Evolutionary conservation across 2,329 filamentous ascomycete genomes (phyloP), one percentile per base, ranked within the genome.

Genomic region (Aspergillus pseudoglaucus): DNA sequence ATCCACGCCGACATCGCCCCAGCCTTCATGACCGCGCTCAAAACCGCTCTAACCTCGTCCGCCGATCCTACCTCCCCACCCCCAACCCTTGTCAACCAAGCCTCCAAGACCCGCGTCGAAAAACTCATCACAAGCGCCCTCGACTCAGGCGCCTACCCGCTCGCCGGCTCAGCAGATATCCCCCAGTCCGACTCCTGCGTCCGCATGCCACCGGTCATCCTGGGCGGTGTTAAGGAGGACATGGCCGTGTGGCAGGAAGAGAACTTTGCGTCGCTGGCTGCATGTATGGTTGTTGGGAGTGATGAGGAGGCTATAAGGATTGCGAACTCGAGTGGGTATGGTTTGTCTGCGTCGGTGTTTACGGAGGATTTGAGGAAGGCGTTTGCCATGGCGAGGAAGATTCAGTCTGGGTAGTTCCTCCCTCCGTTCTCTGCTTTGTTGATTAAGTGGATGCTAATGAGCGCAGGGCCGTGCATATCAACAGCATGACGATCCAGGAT

Each of bases 311-410:
- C 85, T 0, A 69, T 91, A 25, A 70, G 74, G 14, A 73, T 91
- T 9, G 86, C 87, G 4, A 93, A 94, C 62, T 83, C 90, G 54
- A 87, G 84, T 9, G 84, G 87, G 37, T 91, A 89, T 61, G 88
- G 88, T 1, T 74, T 93, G 4, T 75, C 75, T 2, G 78, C 82
- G 1, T 77, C 86, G 0, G 78, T 93, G 1, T 93, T 90, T 63
- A 89, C 87, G 0, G 73, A 80, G 53, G 81, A 88, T 63, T 65
- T 90, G 44, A 63, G 74, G 14, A 71, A 71, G 46, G 83, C 74
- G 0, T 63, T 86, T 53, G 71, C 76, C 2, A 65, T 86, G 38
- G 82, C 83, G 2, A 74, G 69, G 53, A 71, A 73, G 49, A 80
- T 86, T 53, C 81, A 90, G 63, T 78, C 78, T 33, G 88, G 84